Evolutionary conservation across 306 rosid genomes (phyloP).

Genomic region (Citrullus amarus): DNA sequence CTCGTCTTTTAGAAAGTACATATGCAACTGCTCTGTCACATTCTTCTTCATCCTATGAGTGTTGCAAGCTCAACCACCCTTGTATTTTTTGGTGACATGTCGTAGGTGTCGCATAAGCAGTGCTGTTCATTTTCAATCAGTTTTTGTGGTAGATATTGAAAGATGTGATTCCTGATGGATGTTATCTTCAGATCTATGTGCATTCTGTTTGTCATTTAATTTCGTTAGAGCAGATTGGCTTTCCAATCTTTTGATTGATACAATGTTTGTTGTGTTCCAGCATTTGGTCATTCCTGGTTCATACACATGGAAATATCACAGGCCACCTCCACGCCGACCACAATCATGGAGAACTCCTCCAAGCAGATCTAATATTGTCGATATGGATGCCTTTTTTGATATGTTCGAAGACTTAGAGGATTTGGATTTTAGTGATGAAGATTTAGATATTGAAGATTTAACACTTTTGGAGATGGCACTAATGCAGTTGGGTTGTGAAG

Average conservation of each 20-base stretch:
- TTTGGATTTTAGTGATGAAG: constrained; percentile 12
- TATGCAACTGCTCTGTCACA: background rate
- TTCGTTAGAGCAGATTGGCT: constrained; percentile 27
- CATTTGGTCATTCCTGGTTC: constrained; percentile 43
- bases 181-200: constrained; percentile 10
- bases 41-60: background rate
- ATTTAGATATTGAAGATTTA: constrained; percentile 18
- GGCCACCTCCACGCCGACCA: constrained; percentile 38
- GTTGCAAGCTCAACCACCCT: background rate
- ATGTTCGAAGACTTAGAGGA: constrained; percentile 22
- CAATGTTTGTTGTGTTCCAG: constrained; percentile 55
- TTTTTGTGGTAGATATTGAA: constrained; percentile 1
- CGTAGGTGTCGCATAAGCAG: background rate
- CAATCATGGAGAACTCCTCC: constrained; percentile 25
- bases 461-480: constrained; percentile 19
- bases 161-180: background rate
- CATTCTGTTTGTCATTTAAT: constrained; percentile 22
- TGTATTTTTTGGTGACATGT: background rate
- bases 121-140: background rate
- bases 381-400: constrained; percentile 20
- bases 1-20: background rate
- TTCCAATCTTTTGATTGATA: constrained; percentile 36
- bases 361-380: constrained; percentile 19
- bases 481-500: constrained; percentile 20
- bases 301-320: constrained; percentile 34